These are phyloP conservation scores for Marchantia polymorpha DNA, from an alignment of 225 moss, liverwort and hornwort species.

Conservation along the genomic window DNA sequence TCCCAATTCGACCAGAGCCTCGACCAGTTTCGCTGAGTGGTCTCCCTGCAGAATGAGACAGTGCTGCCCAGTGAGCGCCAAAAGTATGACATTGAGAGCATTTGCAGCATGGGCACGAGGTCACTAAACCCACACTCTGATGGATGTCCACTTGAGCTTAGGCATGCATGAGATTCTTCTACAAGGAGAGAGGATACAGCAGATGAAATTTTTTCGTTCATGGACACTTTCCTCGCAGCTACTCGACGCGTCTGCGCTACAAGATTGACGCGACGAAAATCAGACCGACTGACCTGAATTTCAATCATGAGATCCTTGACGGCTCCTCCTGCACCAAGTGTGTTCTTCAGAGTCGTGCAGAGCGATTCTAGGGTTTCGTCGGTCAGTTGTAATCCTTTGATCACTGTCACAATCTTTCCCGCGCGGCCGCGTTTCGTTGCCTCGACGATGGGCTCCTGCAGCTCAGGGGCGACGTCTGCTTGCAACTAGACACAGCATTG, in stretches of 20 bases:
- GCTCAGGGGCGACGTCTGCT: slow-evolving; percentile 54
- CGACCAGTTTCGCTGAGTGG: slow-evolving; percentile 57
- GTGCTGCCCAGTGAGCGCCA: background rate
- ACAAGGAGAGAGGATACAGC: background rate
- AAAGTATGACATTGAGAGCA: background rate
- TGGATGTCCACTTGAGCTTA: background rate
- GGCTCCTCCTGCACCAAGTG: slow-evolving; percentile 69
- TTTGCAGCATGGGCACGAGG: background rate
- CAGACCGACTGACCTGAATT: slow-evolving; percentile 47
- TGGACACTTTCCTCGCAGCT: no score
- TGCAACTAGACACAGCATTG: slow-evolving; percentile 29
- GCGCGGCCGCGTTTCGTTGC: slow-evolving; percentile 69
- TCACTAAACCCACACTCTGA: background rate
- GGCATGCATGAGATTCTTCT: background rate
- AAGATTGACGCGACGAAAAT: no score
- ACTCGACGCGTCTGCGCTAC: no score
- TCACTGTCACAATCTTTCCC: slow-evolving; percentile 70
- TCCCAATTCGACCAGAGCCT: slow-evolving; percentile 61
- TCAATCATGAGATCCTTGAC: slow-evolving; percentile 63
- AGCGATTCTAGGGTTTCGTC: slow-evolving; percentile 52
- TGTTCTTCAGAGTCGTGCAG: slow-evolving; percentile 63
- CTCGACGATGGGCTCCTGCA: slow-evolving; percentile 52
- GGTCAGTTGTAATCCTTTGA: slow-evolving; percentile 57
- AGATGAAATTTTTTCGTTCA: background rate
- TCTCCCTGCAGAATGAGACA: slow-evolving; percentile 48